These are phyloP conservation scores for Tetragonia tetragonoides DNA, from an alignment of 148 eudicot genomes.

Conservation along the genomic window DNA sequence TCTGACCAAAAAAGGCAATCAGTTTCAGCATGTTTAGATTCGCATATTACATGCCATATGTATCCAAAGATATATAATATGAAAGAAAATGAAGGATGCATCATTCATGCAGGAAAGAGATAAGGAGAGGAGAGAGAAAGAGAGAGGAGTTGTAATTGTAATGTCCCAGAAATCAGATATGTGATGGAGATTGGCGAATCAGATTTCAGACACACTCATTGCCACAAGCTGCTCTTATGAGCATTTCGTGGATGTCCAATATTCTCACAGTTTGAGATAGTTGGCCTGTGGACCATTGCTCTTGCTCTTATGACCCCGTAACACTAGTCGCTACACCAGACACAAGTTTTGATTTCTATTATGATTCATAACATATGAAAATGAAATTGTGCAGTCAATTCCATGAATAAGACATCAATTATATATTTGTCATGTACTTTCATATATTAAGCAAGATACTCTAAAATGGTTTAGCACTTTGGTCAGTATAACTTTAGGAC, in stretches of 20 bases:
- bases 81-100: background rate
- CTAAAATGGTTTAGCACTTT: no score
- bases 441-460: no score
- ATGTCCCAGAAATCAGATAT: background rate
- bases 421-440: no score
- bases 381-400: background rate
- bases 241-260: slow-evolving; percentile 11
- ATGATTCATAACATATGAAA: no score
- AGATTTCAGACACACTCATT: slow-evolving; percentile 13
- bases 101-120: background rate
- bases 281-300: no score
- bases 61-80: background rate
- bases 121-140: slow-evolving; percentile 1
- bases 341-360: no score
- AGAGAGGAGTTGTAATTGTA: background rate
- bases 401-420: background rate
- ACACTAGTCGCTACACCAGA: background rate
- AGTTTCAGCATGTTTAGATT: background rate
- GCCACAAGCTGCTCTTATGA: slow-evolving; percentile 5
- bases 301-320: no score
- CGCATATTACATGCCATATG: background rate
- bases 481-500: no score
- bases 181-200: slow-evolving; percentile 19
- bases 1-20: background rate
- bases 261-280: slow-evolving; percentile 11